phyloP scores from a whole-genome alignment of 129 eudicot species.

The Flaveria sonorensis region DNA sequence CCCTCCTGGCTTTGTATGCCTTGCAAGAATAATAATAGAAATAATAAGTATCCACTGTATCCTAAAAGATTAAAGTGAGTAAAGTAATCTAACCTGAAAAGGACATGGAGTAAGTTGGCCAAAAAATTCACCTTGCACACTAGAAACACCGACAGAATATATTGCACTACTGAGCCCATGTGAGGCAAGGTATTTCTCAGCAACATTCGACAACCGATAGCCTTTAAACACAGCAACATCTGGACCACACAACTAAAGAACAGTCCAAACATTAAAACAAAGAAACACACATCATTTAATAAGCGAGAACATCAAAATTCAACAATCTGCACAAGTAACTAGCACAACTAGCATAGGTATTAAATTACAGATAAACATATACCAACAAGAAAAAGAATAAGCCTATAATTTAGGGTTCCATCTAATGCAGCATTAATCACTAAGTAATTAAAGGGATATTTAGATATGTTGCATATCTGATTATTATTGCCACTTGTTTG shows the following conservation, averaged over 20 bases:
- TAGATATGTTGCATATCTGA: neutral
- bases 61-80: neutral
- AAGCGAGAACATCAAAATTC: neutral
- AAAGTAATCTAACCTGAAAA: constrained; percentile 59
- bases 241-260: constrained; percentile 62
- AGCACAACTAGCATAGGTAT: neutral
- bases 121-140: constrained; percentile 65
- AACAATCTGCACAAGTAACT: neutral
- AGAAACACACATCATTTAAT: neutral
- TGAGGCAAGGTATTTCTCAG: constrained; percentile 73
- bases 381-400: neutral
- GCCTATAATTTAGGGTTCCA: neutral
- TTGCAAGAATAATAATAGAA: neutral
- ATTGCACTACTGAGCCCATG: constrained; percentile 76
- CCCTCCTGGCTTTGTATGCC: neutral
- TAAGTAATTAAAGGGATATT: neutral
- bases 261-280: constrained; percentile 7
- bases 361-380: constrained; percentile 2
- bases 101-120: constrained; percentile 79
- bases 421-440: neutral
- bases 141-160: constrained; percentile 62
- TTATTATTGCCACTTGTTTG: neutral
- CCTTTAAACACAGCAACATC: constrained; percentile 82
- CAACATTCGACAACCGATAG: constrained; percentile 60
- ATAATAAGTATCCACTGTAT: neutral